Percentiles rank a stretch among this genome's conserved stretches.
Conservation (phyloP, 176 grass and related monocot genomes). For the Oryza glumipatula region DNA sequence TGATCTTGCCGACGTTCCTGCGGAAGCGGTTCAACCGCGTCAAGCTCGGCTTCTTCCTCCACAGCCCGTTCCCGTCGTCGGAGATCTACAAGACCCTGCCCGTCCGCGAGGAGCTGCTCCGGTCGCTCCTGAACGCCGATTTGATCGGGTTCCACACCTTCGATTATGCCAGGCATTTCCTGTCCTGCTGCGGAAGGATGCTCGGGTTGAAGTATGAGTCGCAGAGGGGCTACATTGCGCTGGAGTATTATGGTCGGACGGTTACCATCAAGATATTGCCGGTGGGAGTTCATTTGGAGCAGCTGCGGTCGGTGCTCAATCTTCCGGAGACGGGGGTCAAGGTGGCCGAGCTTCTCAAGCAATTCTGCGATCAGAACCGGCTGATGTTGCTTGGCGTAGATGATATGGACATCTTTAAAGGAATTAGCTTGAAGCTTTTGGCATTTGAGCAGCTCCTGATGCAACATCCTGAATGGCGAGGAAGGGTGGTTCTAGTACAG, state of each 20-base stretch:
- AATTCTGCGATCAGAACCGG: slow-evolving; percentile 54
- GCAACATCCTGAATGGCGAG: slow-evolving; percentile 75
- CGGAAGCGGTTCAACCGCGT: slow-evolving; percentile 83
- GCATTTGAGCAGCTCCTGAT: slow-evolving; percentile 87
- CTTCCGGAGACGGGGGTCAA: slow-evolving; percentile 63
- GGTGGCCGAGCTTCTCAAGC: slow-evolving; percentile 75
- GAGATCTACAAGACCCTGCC: slow-evolving; percentile 95
- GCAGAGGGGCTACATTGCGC: slow-evolving; percentile 80
- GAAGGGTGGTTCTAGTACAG: slow-evolving; percentile 83
- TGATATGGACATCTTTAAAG: slow-evolving; percentile 98
- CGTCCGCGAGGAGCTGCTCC: slow-evolving; percentile 77
- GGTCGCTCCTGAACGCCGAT: slow-evolving; percentile 78
- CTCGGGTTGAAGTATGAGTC: slow-evolving; percentile 89
- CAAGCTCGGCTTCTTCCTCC: slow-evolving; percentile 88
- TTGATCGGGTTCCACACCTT: slow-evolving; percentile 96
- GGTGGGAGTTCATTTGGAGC: slow-evolving; percentile 83
- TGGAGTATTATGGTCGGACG: slow-evolving; percentile 90
- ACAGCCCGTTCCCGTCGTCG: slow-evolving; percentile 85
- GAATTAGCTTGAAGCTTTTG: slow-evolving; percentile 90
- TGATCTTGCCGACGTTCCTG: slow-evolving; percentile 84
- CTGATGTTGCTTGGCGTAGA: slow-evolving; percentile 80
- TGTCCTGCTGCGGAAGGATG: slow-evolving; percentile 91
- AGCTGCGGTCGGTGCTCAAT: slow-evolving; percentile 65
- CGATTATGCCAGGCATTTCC: slow-evolving; percentile 89
- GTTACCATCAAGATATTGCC: slow-evolving; percentile 94